phyloP scores from a whole-genome alignment of 441 rosid species.

The Gossypium gossypioides region DNA sequence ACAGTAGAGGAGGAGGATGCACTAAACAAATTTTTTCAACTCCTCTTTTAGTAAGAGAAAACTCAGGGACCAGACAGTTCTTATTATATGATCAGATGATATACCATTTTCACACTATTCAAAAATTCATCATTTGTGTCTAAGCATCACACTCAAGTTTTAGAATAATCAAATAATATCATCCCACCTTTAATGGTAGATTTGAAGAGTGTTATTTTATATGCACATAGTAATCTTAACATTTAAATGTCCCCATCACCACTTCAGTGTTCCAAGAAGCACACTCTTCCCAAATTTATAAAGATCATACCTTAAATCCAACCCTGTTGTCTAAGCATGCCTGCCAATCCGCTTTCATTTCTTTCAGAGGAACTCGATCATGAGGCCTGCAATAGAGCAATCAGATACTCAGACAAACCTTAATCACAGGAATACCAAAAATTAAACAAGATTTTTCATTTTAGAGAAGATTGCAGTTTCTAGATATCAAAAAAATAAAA shows the following conservation, averaged over 20 bases:
- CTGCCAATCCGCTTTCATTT: slow-evolving; percentile 94
- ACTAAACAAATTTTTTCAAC: background rate
- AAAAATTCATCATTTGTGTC: background rate
- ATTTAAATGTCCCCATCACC: background rate
- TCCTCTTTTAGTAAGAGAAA: background rate
- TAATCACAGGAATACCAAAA: background rate
- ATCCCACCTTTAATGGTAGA: background rate
- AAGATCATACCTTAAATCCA: slow-evolving; percentile 74
- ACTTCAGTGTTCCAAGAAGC: background rate
- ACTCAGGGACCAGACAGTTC: background rate
- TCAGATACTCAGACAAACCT: background rate
- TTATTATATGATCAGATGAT: background rate
- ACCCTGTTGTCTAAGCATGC: slow-evolving; percentile 78
- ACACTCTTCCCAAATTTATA: background rate
- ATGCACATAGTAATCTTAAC: background rate
- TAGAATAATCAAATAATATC: background rate
- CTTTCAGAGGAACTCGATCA: slow-evolving; percentile 71
- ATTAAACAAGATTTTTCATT: background rate
- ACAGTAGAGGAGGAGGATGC: background rate
- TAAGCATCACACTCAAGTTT: background rate
- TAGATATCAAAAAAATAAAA: background rate
- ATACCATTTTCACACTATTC: background rate
- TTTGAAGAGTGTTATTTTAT: background rate
- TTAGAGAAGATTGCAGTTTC: background rate
- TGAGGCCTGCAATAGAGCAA: slow-evolving; percentile 59